Evolutionary conservation across 2,329 filamentous ascomycete genomes (phyloP).

Genomic region (Colletotrichum tamarilloi): DNA sequence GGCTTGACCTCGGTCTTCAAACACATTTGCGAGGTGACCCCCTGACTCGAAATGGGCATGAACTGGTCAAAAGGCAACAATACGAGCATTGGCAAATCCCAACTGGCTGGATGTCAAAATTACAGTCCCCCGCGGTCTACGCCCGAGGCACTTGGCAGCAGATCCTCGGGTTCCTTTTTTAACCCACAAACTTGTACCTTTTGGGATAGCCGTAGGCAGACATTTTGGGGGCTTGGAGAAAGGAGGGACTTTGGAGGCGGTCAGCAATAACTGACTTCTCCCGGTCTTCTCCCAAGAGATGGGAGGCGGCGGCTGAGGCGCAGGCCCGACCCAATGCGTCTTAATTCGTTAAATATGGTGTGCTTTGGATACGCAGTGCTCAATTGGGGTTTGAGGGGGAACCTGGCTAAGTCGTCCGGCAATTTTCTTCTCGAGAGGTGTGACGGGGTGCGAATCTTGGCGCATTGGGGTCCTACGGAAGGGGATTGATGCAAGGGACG

Average conservation of each 20-base stretch:
- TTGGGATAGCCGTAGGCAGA: conserved; percentile 1
- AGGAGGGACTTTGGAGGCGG: neutral
- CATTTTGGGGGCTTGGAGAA: neutral
- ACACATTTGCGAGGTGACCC: conserved; percentile 1
- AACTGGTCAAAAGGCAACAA: neutral
- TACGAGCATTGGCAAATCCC: conserved; percentile 31
- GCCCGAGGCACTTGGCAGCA: conserved; percentile 20
- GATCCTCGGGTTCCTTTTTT: neutral
- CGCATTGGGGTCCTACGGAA: conserved; percentile 26
- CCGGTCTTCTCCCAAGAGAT: neutral
- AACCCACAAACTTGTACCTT: neutral
- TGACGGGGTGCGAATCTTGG: conserved; percentile 19
- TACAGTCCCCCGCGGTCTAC: conserved; percentile 28
- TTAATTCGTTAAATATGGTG: neutral
- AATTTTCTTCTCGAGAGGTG: conserved; percentile 1
- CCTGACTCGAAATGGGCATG: conserved; percentile 6
- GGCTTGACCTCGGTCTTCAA: neutral
- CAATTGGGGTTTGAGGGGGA: neutral
- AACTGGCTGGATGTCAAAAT: conserved; percentile 27
- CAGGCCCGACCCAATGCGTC: neutral
- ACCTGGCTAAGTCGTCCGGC: conserved; percentile 9
- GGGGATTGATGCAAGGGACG: conserved; percentile 29
- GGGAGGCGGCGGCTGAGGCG: conserved; percentile 16
- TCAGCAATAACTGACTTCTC: neutral
- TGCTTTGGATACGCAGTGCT: neutral